These are phyloP conservation scores for Macrolepiota dolichaula DNA, from an alignment of 768 basidiomycete genomes.

Conservation along the genomic window DNA sequence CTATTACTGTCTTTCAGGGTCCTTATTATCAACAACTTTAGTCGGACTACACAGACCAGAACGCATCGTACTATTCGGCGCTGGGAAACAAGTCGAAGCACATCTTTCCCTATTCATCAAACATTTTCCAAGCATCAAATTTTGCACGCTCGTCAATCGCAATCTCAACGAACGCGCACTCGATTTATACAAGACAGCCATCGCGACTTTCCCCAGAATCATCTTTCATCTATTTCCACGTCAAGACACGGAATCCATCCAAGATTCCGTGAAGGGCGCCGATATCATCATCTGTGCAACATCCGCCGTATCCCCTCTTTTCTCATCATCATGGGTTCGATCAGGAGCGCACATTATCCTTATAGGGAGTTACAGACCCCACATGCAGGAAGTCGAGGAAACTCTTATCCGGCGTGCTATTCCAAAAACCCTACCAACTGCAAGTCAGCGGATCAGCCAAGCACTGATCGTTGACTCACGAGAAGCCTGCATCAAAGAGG, in stretches of 20 bases:
- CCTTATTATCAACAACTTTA: slow-evolving; percentile 60
- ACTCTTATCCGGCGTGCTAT: slow-evolving; percentile 53
- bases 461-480: slow-evolving; percentile 71
- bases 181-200: slow-evolving; percentile 27
- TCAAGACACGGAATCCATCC: slow-evolving; percentile 14
- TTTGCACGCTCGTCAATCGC: slow-evolving; percentile 65
- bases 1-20: slow-evolving; percentile 40
- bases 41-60: slow-evolving; percentile 39
- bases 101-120: slow-evolving; percentile 63
- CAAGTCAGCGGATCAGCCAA: not conserved
- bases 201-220: slow-evolving; percentile 22
- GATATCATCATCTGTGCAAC: slow-evolving; percentile 77
- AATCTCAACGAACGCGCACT: slow-evolving; percentile 44
- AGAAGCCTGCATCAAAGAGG: slow-evolving; percentile 68
- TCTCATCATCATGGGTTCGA: slow-evolving; percentile 61
- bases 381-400: slow-evolving; percentile 74
- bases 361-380: slow-evolving; percentile 78
- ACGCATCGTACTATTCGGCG: slow-evolving; percentile 62
- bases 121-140: slow-evolving; percentile 49
- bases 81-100: slow-evolving; percentile 65
- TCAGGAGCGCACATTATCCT: slow-evolving; percentile 68
- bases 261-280: slow-evolving; percentile 33
- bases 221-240: slow-evolving; percentile 19
- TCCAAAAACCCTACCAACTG: not conserved
- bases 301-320: slow-evolving; percentile 65